Conservation (phyloP, 1,284 basidiomycete species). For the Ceratobasidium sp. region DNA sequence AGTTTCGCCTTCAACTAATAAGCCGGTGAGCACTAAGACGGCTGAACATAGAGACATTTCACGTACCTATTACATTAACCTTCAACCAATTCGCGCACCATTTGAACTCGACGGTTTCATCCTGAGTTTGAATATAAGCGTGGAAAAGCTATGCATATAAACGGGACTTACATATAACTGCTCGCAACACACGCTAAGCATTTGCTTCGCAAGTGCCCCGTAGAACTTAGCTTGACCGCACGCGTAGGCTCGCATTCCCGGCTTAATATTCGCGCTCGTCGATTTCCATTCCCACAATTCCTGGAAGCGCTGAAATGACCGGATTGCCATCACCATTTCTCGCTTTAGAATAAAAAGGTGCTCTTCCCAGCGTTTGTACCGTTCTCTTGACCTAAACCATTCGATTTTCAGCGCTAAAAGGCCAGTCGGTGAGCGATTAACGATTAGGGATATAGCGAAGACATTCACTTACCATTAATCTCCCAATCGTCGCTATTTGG, state of each 20-base stretch:
- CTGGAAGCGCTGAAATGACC: not conserved
- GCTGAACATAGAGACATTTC: not conserved
- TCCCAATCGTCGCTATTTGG: slow-evolving; percentile 3
- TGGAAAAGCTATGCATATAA: not conserved
- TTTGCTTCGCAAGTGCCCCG: not conserved
- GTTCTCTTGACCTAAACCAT: slow-evolving; percentile 25
- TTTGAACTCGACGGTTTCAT: not conserved
- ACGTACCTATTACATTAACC: slow-evolving; percentile 14
- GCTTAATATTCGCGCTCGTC: not conserved
- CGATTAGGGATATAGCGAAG: not conserved
- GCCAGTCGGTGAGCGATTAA: not conserved
- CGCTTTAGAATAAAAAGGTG: slow-evolving; percentile 9
- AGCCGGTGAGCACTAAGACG: no score
- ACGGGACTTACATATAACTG: not conserved
- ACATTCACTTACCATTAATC: not conserved
- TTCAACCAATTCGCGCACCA: slow-evolving; percentile 1
- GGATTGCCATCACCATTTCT: slow-evolving; percentile 28
- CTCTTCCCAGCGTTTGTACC: slow-evolving; percentile 29
- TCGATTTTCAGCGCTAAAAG: slow-evolving; percentile 11
- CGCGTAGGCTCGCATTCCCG: not conserved
- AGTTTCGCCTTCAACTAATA: no score
- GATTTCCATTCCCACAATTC: slow-evolving; percentile 12
- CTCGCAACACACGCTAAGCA: not conserved
- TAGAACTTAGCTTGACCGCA: not conserved
- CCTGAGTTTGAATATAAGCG: not conserved